Evolutionary conservation across 805 yeast genomes (phyloP).

Genomic region (Blastobotrys robertii): DNA sequence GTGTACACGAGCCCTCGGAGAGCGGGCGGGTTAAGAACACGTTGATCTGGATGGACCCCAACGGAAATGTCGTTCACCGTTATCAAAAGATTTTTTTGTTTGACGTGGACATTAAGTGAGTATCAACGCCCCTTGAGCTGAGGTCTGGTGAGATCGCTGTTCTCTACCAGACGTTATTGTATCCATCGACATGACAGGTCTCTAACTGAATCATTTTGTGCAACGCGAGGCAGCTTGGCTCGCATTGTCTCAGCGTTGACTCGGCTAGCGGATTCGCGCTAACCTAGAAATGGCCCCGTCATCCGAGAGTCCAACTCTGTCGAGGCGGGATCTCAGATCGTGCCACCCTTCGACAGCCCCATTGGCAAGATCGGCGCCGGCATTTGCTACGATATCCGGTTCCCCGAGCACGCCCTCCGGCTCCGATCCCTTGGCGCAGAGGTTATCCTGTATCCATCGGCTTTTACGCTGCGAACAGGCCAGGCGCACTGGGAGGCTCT

Average conservation of each 20-base stretch:
- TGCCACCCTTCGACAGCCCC: slow-evolving; percentile 48
- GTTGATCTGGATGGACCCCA: slow-evolving; percentile 55
- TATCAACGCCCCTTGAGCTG: too few relatives aligned
- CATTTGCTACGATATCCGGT: slow-evolving; percentile 73
- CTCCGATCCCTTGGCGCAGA: slow-evolving; percentile 64
- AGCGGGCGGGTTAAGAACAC: slow-evolving; percentile 54
- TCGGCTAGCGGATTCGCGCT: background rate
- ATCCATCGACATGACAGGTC: too few relatives aligned
- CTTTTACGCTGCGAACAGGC: slow-evolving; percentile 89
- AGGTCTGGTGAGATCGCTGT: too few relatives aligned
- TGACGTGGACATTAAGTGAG: slow-evolving; percentile 60
- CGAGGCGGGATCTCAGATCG: slow-evolving; percentile 57
- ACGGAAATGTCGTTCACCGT: slow-evolving; percentile 55
- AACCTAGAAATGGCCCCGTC: slow-evolving; percentile 60
- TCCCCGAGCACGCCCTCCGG: slow-evolving; percentile 68
- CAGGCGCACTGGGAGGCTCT: slow-evolving; percentile 80
- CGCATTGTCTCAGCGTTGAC: too few relatives aligned
- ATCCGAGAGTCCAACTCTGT: slow-evolving; percentile 70
- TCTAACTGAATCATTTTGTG: too few relatives aligned
- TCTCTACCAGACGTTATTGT: too few relatives aligned
- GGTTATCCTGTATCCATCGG: slow-evolving; percentile 75
- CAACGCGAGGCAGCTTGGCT: too few relatives aligned
- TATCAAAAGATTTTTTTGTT: slow-evolving; percentile 86
- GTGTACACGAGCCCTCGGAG: slow-evolving; percentile 68
- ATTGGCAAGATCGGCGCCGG: slow-evolving; percentile 37